Evolutionary conservation across 2,329 filamentous ascomycete species (phyloP).

Genomic region (Diaporthe ampelina): DNA sequence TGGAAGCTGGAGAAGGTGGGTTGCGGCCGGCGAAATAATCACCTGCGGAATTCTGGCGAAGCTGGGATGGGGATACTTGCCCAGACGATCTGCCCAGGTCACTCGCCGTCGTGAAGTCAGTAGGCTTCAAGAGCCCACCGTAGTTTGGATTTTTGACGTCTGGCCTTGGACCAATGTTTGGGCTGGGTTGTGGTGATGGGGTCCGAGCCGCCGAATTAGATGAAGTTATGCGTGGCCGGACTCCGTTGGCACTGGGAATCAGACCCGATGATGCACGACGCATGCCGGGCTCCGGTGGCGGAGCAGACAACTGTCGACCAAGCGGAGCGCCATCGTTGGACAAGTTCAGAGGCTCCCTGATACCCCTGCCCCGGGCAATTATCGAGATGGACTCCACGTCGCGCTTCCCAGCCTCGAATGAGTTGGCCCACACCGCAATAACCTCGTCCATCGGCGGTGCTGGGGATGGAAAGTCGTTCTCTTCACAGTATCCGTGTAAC

Average conservation of each 20-base stretch:
- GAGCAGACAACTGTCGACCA: constrained; percentile 43
- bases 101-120: constrained; percentile 61
- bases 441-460: constrained; percentile 81
- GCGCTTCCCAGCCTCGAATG: constrained; percentile 73
- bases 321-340: constrained; percentile 50
- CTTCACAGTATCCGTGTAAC: constrained; percentile 79
- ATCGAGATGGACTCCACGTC: constrained; percentile 76
- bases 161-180: constrained; percentile 48
- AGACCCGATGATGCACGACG: constrained; percentile 59
- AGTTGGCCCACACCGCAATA: constrained; percentile 73
- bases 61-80: constrained; percentile 36
- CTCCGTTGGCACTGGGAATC: constrained; percentile 51
- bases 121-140: constrained; percentile 55
- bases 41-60: constrained; percentile 46
- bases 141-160: constrained; percentile 47
- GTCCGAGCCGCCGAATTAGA: constrained; percentile 44
- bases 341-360: constrained; percentile 62
- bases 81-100: constrained; percentile 53
- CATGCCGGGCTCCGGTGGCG: constrained; percentile 52
- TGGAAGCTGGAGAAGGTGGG: constrained; percentile 46
- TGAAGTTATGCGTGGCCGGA: constrained; percentile 55
- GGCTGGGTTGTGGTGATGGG: constrained; percentile 48
- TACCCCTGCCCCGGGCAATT: constrained; percentile 76
- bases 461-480: constrained; percentile 78
- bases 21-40: constrained; percentile 51